These are phyloP conservation scores for Cucurbita pepo DNA, from an alignment of 306 rosid genomes.

Conservation along the genomic window DNA sequence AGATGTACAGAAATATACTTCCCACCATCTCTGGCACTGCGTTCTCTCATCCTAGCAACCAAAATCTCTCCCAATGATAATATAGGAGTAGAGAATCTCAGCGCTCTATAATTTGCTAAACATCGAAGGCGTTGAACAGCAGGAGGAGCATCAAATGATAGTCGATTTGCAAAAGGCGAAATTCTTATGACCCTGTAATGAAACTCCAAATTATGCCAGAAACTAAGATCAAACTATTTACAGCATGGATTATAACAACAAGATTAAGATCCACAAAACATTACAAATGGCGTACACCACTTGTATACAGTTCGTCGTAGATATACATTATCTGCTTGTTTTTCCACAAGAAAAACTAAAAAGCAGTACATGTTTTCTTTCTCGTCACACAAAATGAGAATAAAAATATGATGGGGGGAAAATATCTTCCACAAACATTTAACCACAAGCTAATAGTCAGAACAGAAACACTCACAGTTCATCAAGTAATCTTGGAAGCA, in stretches of 20 bases:
- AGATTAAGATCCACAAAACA: neutral
- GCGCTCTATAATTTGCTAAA: conserved; percentile 80
- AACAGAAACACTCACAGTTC: conserved; percentile 66
- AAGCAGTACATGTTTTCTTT: neutral
- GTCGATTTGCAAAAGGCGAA: conserved; percentile 92
- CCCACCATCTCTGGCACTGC: conserved; percentile 65
- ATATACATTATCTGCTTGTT: neutral
- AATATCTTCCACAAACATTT: neutral
- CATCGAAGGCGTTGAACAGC: conserved; percentile 84
- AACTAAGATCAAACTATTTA: neutral
- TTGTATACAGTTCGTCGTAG: neutral
- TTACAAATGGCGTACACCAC: neutral
- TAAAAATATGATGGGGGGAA: neutral
- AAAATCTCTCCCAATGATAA: conserved; percentile 54
- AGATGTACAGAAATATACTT: conserved; percentile 91
- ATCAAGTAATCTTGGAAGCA: conserved; percentile 87
- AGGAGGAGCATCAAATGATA: conserved; percentile 90
- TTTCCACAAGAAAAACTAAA: neutral
- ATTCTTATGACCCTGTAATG: conserved; percentile 73
- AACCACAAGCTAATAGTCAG: neutral
- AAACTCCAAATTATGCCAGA: neutral
- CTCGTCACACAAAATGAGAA: neutral
- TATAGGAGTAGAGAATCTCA: conserved; percentile 63
- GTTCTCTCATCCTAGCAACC: conserved; percentile 79
- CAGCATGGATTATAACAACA: neutral